These are phyloP conservation scores for Sporisorium iseilematis-ciliati DNA, from an alignment of 1,284 basidiomycete species.

Conservation along the genomic window DNA sequence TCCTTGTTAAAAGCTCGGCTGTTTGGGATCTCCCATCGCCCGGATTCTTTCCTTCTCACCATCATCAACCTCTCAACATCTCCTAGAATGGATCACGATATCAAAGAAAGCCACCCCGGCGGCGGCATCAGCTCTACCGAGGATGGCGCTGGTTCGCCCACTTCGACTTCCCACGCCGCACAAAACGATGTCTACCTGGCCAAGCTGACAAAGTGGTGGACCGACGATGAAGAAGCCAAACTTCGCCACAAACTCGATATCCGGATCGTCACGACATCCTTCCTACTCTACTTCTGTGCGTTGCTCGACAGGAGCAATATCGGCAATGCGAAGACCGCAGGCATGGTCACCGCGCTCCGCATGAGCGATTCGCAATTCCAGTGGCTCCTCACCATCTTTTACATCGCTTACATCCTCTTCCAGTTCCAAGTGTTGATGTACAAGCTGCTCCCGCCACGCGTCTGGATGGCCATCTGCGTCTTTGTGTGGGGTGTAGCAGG, in stretches of 20 bases:
- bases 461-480: conserved; percentile 56
- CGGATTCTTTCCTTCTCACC: background rate
- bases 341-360: conserved; percentile 49
- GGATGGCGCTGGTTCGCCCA: background rate
- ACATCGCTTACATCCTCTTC: conserved; percentile 62
- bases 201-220: conserved; percentile 56
- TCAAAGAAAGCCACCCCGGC: background rate
- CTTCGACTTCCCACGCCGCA: background rate
- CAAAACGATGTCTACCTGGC: conserved; percentile 11
- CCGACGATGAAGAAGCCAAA: conserved; percentile 49
- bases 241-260: conserved; percentile 53
- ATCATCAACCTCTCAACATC: background rate
- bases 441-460: conserved; percentile 56
- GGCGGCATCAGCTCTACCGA: background rate
- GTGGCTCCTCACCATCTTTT: conserved; percentile 62
- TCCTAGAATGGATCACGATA: conserved; percentile 5
- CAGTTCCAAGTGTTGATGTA: conserved; percentile 60
- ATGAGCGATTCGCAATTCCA: conserved; percentile 58
- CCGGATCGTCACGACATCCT: conserved; percentile 41
- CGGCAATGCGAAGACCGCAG: conserved; percentile 61
- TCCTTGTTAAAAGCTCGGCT: no score
- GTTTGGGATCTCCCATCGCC: no score
- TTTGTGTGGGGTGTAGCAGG: conserved; percentile 58
- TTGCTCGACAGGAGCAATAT: conserved; percentile 51
- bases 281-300: conserved; percentile 42